phyloP scores from a whole-genome alignment of 306 rosid genomes.

The Vigna reflexopilosa region DNA sequence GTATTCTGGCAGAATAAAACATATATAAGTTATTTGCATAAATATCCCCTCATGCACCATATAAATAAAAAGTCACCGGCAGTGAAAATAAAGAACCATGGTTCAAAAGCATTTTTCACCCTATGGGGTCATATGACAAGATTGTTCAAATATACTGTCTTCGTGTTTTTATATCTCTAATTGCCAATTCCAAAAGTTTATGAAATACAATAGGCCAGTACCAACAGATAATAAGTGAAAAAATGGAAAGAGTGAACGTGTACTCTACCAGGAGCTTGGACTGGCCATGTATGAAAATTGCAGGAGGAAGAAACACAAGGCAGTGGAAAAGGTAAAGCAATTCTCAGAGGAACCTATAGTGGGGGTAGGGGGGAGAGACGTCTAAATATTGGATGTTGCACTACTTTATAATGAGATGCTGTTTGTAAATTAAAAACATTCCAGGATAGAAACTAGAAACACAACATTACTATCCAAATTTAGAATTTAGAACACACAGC shows the following conservation, averaged over 20 bases:
- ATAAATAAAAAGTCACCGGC: constrained; percentile 21
- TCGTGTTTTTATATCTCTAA: not conserved
- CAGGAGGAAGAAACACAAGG: constrained; percentile 17
- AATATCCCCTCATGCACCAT: constrained; percentile 13
- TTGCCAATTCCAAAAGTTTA: constrained; percentile 10
- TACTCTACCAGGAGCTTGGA: not conserved
- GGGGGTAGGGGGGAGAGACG: not conserved
- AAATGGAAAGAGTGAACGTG: constrained; percentile 20
- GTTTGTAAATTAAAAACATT: not conserved
- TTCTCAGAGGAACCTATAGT: not conserved
- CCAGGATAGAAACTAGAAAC: constrained; percentile 37
- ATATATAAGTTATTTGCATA: constrained; percentile 17
- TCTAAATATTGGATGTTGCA: constrained; percentile 34
- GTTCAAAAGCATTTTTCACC: constrained; percentile 1
- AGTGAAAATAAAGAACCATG: constrained; percentile 18
- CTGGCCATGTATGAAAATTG: constrained; percentile 4
- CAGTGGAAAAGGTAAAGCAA: constrained; percentile 3
- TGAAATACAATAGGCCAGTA: not conserved
- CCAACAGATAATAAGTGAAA: not conserved
- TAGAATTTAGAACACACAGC: constrained; percentile 18
- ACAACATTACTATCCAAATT: constrained; percentile 22
- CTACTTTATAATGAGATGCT: constrained; percentile 13
- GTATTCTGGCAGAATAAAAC: constrained; percentile 29
- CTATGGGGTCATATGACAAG: not conserved
- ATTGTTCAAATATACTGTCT: constrained; percentile 23